Base-by-base conservation (phyloP, 2,329 filamentous ascomycete genomes). In the Leptographium galeiforme region DNA sequence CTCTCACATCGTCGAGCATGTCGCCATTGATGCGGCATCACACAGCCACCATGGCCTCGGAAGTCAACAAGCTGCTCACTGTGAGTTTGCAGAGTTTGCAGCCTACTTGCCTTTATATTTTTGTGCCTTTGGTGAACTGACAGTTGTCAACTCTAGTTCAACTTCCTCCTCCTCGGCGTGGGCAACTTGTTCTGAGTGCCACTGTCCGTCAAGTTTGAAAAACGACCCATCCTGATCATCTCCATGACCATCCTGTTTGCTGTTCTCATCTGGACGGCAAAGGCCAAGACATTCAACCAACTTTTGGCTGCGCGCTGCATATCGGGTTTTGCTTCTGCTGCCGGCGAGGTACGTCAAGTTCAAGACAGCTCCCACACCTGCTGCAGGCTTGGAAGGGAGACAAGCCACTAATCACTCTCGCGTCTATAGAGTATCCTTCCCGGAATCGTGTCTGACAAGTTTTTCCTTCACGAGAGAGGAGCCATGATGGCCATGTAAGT, bases 111-210 rank as follows among this genome's bases (percentile, higher is more conserved):
- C 16, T 46, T n/a, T n/a, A n/a, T n/a, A n/a, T n/a, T n/a, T n/a
- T n/a, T n/a, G n/a, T n/a, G n/a, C n/a, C n/a, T n/a, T n/a, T n/a
- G n/a, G n/a, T n/a, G n/a, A n/a, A n/a, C 25, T 25, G 25, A 25
- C 25, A 25, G 3, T 25, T 25, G 25, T 5, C 25, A 25, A 25
- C 25, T 25, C 25, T n/a, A 48, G 55, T 54, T 54, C 53, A 56
- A 56, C 34, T 56, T 56, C 25, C 39, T 56, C 30, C 49, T 56
- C 44, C 52, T 56, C 44, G 64, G 63, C 4, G 30, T 65, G 14
- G 61, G 61, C 16, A 66, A 66, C 46, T 39, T 66, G 11, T 53
- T 66, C 50, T 66, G 67, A 66, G 68, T 68, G 53, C 66, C 66
- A 1, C 59, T 68, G 54, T 64, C 64, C 40, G 57, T 52, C 48